Evolutionary conservation across 805 yeast species (phyloP).

Genomic region (Candida arabinofermentans): DNA sequence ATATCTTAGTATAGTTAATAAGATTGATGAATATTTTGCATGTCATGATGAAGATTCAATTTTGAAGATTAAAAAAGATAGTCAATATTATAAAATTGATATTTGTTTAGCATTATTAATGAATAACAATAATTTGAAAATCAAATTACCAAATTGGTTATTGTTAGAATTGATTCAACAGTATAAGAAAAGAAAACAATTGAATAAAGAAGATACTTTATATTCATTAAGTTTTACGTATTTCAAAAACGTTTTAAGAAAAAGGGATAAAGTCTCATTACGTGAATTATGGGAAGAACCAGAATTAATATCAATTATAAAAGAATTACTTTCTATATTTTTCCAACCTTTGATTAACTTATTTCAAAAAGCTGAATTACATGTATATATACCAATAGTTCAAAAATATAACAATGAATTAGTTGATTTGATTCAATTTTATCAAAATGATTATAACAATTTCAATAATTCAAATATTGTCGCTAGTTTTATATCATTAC

Average conservation of each 20-base stretch:
- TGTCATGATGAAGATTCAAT: constrained; percentile 10
- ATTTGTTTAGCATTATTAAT: constrained; percentile 23
- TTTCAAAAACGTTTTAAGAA: constrained; percentile 59
- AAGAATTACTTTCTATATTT: constrained; percentile 66
- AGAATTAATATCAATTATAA: constrained; percentile 68
- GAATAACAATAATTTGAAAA: constrained; percentile 20
- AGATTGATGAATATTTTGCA: constrained; percentile 29
- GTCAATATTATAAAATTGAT: constrained; percentile 24
- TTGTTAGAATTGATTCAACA: constrained; percentile 17
- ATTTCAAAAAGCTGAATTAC: constrained; percentile 62
- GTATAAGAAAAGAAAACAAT: constrained; percentile 7
- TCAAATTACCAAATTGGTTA: constrained; percentile 9
- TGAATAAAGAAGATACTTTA: constrained; percentile 24
- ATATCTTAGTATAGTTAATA: constrained; percentile 14
- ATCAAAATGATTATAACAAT: constrained; percentile 42
- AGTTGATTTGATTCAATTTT: constrained; percentile 48
- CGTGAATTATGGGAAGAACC: constrained; percentile 84
- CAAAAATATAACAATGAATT: constrained; percentile 67
- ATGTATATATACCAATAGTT: constrained; percentile 59
- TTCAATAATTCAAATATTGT: constrained; percentile 52
- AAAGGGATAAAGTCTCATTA: constrained; percentile 70
- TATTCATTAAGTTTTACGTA: constrained; percentile 57
- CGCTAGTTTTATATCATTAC: constrained; percentile 56
- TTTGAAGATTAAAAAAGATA: constrained; percentile 27
- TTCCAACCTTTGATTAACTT: constrained; percentile 71